Conservation (phyloP, 305 asterid genomes). For the Lippia alba region DNA sequence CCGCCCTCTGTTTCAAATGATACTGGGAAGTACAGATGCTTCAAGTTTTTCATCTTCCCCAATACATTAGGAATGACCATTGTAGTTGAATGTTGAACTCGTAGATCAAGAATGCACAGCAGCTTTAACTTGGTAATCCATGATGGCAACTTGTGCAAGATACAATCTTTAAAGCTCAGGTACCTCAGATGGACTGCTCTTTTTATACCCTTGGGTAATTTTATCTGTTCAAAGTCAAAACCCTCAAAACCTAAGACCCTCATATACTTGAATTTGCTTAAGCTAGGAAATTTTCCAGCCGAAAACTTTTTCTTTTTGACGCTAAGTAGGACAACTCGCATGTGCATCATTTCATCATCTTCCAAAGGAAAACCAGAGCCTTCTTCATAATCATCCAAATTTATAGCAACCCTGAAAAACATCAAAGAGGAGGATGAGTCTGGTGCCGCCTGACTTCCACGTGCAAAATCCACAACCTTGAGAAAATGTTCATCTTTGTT, state of each 20-base stretch:
- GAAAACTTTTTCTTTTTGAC: neutral
- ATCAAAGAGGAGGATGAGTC: neutral
- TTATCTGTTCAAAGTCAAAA: neutral
- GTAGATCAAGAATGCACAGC: slow-evolving; percentile 14
- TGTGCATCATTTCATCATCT: neutral
- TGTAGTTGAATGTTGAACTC: neutral
- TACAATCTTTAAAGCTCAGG: slow-evolving; percentile 10
- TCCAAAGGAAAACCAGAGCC: neutral
- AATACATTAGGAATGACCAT: slow-evolving; percentile 17
- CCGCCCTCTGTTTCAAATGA: neutral
- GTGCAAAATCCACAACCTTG: neutral
- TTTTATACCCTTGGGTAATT: neutral
- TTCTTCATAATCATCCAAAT: neutral
- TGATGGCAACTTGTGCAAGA: slow-evolving; percentile 12
- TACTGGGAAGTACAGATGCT: slow-evolving; percentile 12
- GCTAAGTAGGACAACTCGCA: neutral
- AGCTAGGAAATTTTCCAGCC: neutral
- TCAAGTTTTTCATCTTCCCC: neutral
- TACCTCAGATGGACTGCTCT: slow-evolving; percentile 17
- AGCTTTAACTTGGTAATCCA: neutral
- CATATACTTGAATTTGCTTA: neutral
- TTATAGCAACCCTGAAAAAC: neutral
- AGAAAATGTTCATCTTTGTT: slow-evolving; percentile 8
- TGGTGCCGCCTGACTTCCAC: neutral
- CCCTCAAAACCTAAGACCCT: slow-evolving; percentile 10